Evolutionary conservation across 495 filamentous ascomycete species (phyloP), one percentile per base, ranked within the genome.

Genomic region (Penicillium flavigenum): DNA sequence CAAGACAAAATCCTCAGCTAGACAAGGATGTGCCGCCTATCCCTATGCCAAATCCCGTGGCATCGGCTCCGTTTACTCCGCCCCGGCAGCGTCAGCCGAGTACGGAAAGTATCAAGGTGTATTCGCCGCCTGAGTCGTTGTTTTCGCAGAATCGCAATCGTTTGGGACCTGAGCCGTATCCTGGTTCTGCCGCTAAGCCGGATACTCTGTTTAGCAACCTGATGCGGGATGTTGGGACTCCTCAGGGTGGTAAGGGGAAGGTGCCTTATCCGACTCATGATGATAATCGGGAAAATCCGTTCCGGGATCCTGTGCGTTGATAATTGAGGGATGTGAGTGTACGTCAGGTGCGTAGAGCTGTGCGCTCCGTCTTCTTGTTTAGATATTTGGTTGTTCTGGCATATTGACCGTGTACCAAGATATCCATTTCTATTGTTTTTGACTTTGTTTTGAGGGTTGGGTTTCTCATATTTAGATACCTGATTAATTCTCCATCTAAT

Each of bases 61-160:
- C 67, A 45, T 16, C 34, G 4, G 19, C 63, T 43, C 72, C 73
- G 1, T 44, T 72, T 38, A 70, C 76, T 24, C 69, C 73, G 0
- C 68, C 73, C 4, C 53, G 59, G n/a, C 66, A 76, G 42, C 74
- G 82, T 2, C 77, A 84, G 63, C 76, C 78, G 1, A 88, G 85
- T 61, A 81, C 72, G 32, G 83, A 87, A 67, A 86, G 82, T 69
- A 90, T 90, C 63, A 83, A 84, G 59, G 79, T 91, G 14, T 90
- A 87, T 69, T 83, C 86, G 5, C 87, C 89, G 52, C 82, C 82
- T 10, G 75, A 73, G 7, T 71, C 69, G 27, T 71, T 67, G 31
- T 70, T 77, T 42, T 51, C 62, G 19, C 62, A 69, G 53, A 66
- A 58, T n/a, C 63, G 65, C 0, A 61, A 57, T 16, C 65, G 68